These are phyloP conservation scores for Leucocoprinus leucothites DNA, from an alignment of 768 basidiomycete species.

Conservation along the genomic window DNA sequence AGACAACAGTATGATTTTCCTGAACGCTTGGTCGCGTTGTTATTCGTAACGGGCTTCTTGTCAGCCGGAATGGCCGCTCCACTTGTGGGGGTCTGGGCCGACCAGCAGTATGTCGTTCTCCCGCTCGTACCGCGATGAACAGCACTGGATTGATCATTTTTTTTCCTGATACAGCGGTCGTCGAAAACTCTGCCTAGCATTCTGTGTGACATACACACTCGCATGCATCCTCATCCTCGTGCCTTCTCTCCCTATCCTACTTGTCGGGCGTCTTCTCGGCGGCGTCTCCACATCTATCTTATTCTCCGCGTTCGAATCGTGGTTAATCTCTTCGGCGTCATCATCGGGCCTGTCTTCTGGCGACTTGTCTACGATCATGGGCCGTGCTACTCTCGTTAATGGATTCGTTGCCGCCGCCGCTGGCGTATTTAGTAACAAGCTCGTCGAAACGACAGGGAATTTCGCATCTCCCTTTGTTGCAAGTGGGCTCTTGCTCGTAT, in stretches of 20 bases:
- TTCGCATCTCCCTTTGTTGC: slow-evolving; percentile 67
- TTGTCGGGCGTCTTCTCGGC: slow-evolving; percentile 63
- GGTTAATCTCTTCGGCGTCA: slow-evolving; percentile 66
- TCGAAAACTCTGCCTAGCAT: slow-evolving; percentile 62
- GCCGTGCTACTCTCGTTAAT: slow-evolving; percentile 70
- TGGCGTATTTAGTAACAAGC: slow-evolving; percentile 63
- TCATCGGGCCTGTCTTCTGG: slow-evolving; percentile 46
- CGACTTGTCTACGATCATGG: slow-evolving; percentile 68
- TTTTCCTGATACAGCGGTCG: slow-evolving; percentile 47
- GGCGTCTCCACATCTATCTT: slow-evolving; percentile 75
- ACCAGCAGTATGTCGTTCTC: slow-evolving; percentile 54
- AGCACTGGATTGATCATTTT: not conserved
- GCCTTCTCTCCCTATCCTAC: slow-evolving; percentile 53
- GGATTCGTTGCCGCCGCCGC: slow-evolving; percentile 68
- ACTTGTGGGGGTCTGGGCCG: slow-evolving; percentile 74
- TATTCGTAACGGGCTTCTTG: slow-evolving; percentile 78
- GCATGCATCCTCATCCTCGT: slow-evolving; percentile 60
- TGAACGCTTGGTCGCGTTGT: slow-evolving; percentile 60
- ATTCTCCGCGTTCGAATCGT: slow-evolving; percentile 74
- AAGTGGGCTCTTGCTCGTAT: slow-evolving; percentile 50
- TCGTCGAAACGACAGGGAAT: slow-evolving; percentile 48
- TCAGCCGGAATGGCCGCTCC: slow-evolving; percentile 70
- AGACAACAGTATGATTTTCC: slow-evolving; percentile 63
- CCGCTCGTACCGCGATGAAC: not conserved
- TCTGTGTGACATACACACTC: slow-evolving; percentile 63